Conservation (phyloP, 108 stramenopile species). For the Cylindrotheca closterium region DNA sequence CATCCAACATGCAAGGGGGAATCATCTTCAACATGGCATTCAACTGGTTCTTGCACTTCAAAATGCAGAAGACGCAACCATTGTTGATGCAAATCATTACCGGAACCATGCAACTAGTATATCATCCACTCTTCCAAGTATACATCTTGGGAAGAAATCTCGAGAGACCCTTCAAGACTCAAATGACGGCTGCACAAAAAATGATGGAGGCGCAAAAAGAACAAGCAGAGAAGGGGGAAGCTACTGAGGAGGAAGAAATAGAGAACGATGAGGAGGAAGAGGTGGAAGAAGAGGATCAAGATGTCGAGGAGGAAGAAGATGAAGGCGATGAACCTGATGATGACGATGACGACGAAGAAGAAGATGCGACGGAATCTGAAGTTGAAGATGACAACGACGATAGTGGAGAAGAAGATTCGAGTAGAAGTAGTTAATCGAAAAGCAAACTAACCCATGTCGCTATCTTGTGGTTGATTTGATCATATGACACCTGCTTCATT, state of each 20-base stretch:
- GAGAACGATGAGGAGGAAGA: slow-evolving; percentile 7
- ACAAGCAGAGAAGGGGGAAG: slow-evolving; percentile 1
- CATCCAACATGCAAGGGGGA: slow-evolving; percentile 59
- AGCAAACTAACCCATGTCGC: background rate
- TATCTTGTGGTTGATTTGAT: slow-evolving; percentile 21
- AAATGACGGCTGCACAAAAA: background rate
- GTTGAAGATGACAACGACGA: too few relatives aligned
- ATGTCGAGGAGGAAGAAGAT: slow-evolving; percentile 12
- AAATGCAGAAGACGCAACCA: slow-evolving; percentile 80
- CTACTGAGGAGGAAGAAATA: background rate
- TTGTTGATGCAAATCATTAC: slow-evolving; percentile 64
- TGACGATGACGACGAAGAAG: slow-evolving; percentile 17
- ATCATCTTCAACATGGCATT: slow-evolving; percentile 70
- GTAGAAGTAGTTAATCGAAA: too few relatives aligned
- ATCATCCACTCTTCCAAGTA: slow-evolving; percentile 84
- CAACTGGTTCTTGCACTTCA: slow-evolving; percentile 83
- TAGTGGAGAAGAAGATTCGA: too few relatives aligned
- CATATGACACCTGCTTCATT: slow-evolving; percentile 55
- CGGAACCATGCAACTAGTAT: slow-evolving; percentile 68
- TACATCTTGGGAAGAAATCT: slow-evolving; percentile 81
- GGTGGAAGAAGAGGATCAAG: slow-evolving; percentile 4
- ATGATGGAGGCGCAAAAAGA: background rate
- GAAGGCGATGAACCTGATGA: background rate
- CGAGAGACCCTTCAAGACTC: slow-evolving; percentile 74
- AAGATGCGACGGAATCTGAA: background rate